phyloP scores from a whole-genome alignment of 257 asterid genomes.

The Ehretia macrophylla region DNA sequence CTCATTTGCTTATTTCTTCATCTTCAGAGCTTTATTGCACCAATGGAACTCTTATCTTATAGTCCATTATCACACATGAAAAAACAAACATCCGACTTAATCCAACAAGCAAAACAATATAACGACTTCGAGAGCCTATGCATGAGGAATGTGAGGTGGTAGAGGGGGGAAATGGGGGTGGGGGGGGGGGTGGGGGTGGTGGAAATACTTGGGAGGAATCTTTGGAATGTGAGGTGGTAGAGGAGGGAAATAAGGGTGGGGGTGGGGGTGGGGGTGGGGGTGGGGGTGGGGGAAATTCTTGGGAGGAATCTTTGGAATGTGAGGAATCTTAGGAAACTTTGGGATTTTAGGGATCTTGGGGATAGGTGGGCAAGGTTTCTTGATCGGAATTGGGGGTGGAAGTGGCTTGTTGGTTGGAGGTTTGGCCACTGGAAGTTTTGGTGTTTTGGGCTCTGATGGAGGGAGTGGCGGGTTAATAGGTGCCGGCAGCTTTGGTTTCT shows the following conservation, averaged over 20 bases:
- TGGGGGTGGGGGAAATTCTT: too few species aligned
- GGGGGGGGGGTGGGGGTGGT: background rate
- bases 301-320: too few species aligned
- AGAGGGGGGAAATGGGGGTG: background rate
- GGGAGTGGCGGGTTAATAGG: background rate
- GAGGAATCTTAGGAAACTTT: too few species aligned
- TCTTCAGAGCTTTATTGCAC: background rate
- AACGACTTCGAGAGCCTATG: background rate
- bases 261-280: too few species aligned
- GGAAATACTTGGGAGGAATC: background rate
- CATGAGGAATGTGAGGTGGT: background rate
- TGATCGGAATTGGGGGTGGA: constrained; percentile 1
- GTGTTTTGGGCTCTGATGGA: too few species aligned
- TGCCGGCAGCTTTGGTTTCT: background rate
- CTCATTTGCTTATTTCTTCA: background rate
- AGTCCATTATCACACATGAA: background rate
- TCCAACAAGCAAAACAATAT: too few species aligned
- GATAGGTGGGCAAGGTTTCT: background rate
- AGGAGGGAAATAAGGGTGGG: background rate
- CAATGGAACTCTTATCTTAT: background rate
- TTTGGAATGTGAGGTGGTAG: background rate
- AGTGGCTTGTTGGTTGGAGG: background rate
- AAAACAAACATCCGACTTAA: too few species aligned
- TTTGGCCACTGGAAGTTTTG: too few species aligned
- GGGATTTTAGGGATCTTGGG: background rate